Base-by-base conservation (phyloP, 352 stramenopile genomes). In the Globisporangium spiculum region DNA sequence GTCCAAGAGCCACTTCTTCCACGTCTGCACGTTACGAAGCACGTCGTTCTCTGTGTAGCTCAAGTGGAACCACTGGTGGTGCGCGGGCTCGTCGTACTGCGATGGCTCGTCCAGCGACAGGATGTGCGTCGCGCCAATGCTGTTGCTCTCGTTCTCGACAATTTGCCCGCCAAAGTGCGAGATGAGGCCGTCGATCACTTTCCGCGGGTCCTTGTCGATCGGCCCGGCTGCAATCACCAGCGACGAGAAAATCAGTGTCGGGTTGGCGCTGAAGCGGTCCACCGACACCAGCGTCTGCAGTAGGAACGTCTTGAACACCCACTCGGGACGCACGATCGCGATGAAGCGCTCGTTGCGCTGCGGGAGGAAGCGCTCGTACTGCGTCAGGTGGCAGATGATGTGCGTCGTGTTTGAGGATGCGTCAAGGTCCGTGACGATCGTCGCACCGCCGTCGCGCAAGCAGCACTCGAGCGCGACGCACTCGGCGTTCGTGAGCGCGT, bases 131-230 rank as follows among this genome's bases (percentile, higher is more conserved):
- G 85, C 88, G 20, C 81, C 77, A 27, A 60, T 56, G 54, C 74
- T 71, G 5, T 87, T 60, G 16, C 76, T 75, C 26, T 78, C 75
- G 18, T 87, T 69, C 50, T 90, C 83, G 5, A 96, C 72, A 54
- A 88, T 77, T 59, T 94, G 86, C 24, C 86, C 88, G 54, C 88
- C 88, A 77, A 93, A 92, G 68, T 96, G 86, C 30, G 80, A 70
- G 56, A 96, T 89, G 61, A 96, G 76, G 1, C 84, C 80, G 53
- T 92, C 82, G 61, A 93, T 85, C 59, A 96, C 88, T 63, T 92
- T 92, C 64, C 81, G 72, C 32, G 83, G 84, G 69, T 96, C 88
- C 65, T 91, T 92, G 34, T 86, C 84, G 64, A 96, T 92, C 1
- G 81, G 75, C 2, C 83, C 77, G 1, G 84, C 84, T 18, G 87